A percentile compares a stretch with the other conserved stretches of the same genome.
Evolutionary conservation across 2,329 filamentous ascomycete genomes (phyloP).

Genomic region (Hypocrella siamensis): DNA sequence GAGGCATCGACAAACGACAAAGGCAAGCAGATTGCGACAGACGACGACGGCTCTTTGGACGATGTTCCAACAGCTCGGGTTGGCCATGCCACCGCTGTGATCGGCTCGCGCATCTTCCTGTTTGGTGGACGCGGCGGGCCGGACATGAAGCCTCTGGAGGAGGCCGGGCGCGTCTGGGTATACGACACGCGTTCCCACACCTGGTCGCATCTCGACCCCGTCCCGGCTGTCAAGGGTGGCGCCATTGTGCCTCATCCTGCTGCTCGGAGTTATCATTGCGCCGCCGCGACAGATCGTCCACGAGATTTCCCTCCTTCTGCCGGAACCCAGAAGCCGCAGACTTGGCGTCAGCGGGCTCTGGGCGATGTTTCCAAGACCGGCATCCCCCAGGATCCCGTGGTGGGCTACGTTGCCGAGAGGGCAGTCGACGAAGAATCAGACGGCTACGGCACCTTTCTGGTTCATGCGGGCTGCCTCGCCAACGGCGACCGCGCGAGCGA

Average conservation of each 20-base stretch:
- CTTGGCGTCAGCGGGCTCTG: slow-evolving; percentile 39
- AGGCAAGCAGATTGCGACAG: slow-evolving; percentile 19
- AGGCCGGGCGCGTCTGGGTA: slow-evolving; percentile 60
- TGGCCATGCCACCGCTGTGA: slow-evolving; percentile 54
- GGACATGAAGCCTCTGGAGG: slow-evolving; percentile 56
- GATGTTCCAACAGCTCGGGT: slow-evolving; percentile 51
- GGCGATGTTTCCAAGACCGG: slow-evolving; percentile 37
- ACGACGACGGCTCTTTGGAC: slow-evolving; percentile 12
- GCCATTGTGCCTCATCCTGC: slow-evolving; percentile 32
- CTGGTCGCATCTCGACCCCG: slow-evolving; percentile 53
- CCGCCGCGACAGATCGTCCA: slow-evolving; percentile 41
- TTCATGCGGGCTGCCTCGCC: slow-evolving; percentile 62
- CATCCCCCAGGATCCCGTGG: slow-evolving; percentile 42
- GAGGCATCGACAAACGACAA: slow-evolving; percentile 16
- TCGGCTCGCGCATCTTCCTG: slow-evolving; percentile 58
- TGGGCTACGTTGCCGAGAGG: slow-evolving; percentile 38
- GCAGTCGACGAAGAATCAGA: slow-evolving; percentile 45
- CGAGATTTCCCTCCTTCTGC: slow-evolving; percentile 26
- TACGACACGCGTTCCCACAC: slow-evolving; percentile 48
- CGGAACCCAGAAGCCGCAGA: slow-evolving; percentile 18
- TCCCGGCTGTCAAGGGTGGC: slow-evolving; percentile 23
- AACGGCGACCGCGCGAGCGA: slow-evolving; percentile 47
- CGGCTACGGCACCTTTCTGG: slow-evolving; percentile 52
- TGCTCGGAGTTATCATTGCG: slow-evolving; percentile 57
- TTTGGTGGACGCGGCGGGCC: slow-evolving; percentile 65